These are phyloP conservation scores for Pythium coloratum DNA, from an alignment of 352 stramenopile species.

Conservation along the genomic window DNA sequence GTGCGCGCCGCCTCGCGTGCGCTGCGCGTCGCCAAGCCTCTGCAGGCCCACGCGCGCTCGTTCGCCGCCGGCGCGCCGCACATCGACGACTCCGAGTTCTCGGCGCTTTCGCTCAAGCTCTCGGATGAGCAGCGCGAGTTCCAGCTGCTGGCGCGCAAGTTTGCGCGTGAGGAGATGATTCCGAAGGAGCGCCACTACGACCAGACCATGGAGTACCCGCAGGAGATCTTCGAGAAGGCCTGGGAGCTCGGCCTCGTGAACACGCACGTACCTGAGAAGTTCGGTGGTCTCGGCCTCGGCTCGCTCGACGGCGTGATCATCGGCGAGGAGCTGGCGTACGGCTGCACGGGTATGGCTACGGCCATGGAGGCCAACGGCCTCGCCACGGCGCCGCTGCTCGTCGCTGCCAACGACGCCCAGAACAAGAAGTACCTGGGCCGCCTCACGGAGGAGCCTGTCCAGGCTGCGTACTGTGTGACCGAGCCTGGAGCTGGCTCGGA, in stretches of 20 bases:
- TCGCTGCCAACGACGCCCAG: constrained; percentile 80
- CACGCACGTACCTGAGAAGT: constrained; percentile 85
- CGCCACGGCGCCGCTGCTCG: constrained; percentile 78
- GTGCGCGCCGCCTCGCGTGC: constrained; percentile 18
- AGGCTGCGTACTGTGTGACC: constrained; percentile 90
- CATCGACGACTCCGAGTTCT: constrained; percentile 54
- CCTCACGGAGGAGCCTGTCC: constrained; percentile 77
- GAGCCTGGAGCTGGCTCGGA: constrained; percentile 90
- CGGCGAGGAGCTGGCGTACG: constrained; percentile 88
- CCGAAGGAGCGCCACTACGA: constrained; percentile 84
- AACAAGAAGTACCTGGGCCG: constrained; percentile 87
- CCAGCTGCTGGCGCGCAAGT: constrained; percentile 84
- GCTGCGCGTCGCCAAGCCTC: constrained; percentile 2
- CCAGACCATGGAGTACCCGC: constrained; percentile 82
- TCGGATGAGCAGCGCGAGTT: constrained; percentile 89
- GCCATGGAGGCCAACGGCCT: constrained; percentile 90
- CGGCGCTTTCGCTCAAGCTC: constrained; percentile 75
- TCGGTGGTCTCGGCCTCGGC: constrained; percentile 77
- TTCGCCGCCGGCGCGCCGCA: constrained; percentile 43
- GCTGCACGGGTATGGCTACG: constrained; percentile 91
- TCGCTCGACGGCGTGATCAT: constrained; percentile 86
- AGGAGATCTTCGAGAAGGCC: constrained; percentile 88
- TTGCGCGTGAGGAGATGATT: constrained; percentile 90
- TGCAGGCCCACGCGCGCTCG: constrained; percentile 25
- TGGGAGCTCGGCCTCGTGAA: constrained; percentile 90